Evolutionary conservation across 78 protist genomes (phyloP).

Genomic region (Andalucia godoyi): DNA sequence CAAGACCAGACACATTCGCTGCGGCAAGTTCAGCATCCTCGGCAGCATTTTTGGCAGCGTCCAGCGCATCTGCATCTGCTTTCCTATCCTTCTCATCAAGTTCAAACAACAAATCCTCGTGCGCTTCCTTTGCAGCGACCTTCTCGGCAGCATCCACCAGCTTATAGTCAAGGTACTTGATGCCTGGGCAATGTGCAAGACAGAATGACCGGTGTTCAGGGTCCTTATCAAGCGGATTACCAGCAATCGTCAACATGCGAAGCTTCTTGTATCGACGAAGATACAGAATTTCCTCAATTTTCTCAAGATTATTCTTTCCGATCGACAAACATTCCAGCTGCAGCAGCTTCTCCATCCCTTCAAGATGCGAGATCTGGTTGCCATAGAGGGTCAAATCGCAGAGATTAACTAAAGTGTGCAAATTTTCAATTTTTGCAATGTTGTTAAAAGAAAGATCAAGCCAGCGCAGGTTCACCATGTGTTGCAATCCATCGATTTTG

Average conservation of each 20-base stretch:
- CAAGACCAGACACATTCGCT: background rate
- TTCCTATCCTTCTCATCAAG: constrained; percentile 7
- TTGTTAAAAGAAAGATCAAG: constrained; percentile 30
- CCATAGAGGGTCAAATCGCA: constrained; percentile 1
- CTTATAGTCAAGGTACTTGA: constrained; percentile 6
- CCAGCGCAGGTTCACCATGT: background rate
- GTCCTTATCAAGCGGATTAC: background rate
- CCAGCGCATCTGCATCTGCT: background rate
- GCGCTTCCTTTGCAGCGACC: background rate
- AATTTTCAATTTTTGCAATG: constrained; percentile 8
- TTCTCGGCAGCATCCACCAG: background rate
- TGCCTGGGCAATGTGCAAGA: background rate
- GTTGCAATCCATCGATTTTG: constrained; percentile 12
- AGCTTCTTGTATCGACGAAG: constrained; percentile 1
- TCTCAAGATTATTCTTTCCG: background rate
- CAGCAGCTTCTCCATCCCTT: constrained; percentile 10
- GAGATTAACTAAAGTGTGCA: background rate
- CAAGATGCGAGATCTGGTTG: constrained; percentile 11
- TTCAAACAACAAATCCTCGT: background rate
- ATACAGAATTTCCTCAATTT: constrained; percentile 4
- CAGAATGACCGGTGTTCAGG: background rate
- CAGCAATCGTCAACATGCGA: background rate
- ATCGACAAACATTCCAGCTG: background rate
- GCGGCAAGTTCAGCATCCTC: background rate
- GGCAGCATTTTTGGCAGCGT: background rate